A percentile compares a stretch with the other conserved stretches of the same genome.
These are phyloP conservation scores for Thozetella sp. DNA, from an alignment of 495 filamentous ascomycete genomes.

Conservation along the genomic window DNA sequence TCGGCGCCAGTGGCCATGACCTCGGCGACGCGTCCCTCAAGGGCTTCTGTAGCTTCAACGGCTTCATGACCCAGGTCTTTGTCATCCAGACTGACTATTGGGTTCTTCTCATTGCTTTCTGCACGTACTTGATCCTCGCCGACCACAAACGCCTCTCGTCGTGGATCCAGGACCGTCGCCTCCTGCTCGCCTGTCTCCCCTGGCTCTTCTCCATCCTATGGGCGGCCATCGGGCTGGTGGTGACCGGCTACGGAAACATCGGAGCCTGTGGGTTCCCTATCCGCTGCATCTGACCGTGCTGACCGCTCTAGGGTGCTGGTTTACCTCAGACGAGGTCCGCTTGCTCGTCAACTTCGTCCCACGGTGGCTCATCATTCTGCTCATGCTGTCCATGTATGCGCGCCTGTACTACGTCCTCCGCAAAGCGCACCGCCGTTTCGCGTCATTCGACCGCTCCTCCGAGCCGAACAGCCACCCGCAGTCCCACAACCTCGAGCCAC, in stretches of 20 bases:
- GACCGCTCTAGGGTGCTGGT: constrained; percentile 36
- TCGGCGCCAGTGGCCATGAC: constrained; percentile 30
- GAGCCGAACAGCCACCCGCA: constrained; percentile 12
- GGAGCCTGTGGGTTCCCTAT: constrained; percentile 17
- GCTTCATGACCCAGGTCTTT: constrained; percentile 45
- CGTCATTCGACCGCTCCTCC: constrained; percentile 24
- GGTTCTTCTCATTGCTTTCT: constrained; percentile 41
- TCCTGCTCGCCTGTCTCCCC: constrained; percentile 33
- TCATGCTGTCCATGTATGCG: constrained; percentile 36
- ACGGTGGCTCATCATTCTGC: constrained; percentile 37
- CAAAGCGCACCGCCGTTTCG: constrained; percentile 35
- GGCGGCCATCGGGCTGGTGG: constrained; percentile 32
- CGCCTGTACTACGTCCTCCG: constrained; percentile 42
- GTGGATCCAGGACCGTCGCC: constrained; percentile 37
- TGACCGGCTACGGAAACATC: constrained; percentile 42
- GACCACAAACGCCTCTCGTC: constrained; percentile 32
- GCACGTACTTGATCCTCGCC: constrained; percentile 40
- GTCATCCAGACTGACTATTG: constrained; percentile 50
- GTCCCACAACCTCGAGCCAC: not conserved
- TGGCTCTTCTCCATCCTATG: constrained; percentile 36
- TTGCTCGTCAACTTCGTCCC: constrained; percentile 45
- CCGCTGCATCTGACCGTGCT: not conserved
- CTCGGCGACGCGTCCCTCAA: constrained; percentile 30
- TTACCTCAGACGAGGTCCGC: constrained; percentile 36
- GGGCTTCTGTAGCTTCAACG: constrained; percentile 43